Base-by-base conservation (phyloP, 257 asterid genomes). In the Handroanthus guayacan region DNA sequence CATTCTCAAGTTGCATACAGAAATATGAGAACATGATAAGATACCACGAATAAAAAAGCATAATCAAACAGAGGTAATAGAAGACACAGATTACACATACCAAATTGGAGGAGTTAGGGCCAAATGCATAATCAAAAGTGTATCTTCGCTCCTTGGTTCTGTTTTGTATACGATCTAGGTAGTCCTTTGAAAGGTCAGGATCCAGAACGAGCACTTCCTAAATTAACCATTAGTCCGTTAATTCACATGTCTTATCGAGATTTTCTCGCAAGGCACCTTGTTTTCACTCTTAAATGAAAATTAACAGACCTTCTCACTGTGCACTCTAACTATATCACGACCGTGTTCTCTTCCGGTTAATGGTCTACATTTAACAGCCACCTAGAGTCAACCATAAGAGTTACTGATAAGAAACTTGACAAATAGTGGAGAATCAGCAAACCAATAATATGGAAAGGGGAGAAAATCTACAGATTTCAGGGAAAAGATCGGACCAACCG, bases 311-410 rank as follows among this genome's bases (percentile, higher is more conserved):
- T 89, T 89, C 72, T 90, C 90, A 70, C 87, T 82, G 58, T 84
- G 87, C 76, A 94, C 94, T 87, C 97, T 86, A 58, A 94, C 89
- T 54, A 92, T 92, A 78, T 88, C 83, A 4, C 94, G 93, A 16
- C 90, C 92, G 17, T 79, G 87, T 71, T 90, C 97, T 83, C 84
- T 86, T 70, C 72, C 90, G 2, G 93, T 88, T 78, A 90, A 65
- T 70, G 99, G 97, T 88, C 99, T 89, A 78, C 97, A 94, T 88
- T 92, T 94, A 45, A 94, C 97, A 69, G 96, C 95, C 76, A 92
- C 99, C 97, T 94, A 80, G 25, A 38, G 36, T 50, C 61, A 77
- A 69, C 62, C 48, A 71, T 58, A 56, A 63, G 55, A 67, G 65
- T 43, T 10, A 65, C 14, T 6, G 37, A 39, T 20, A 31, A 43